Evolutionary conservation across 176 grass and related monocot genomes (phyloP).

Genomic region (Carex pumila): DNA sequence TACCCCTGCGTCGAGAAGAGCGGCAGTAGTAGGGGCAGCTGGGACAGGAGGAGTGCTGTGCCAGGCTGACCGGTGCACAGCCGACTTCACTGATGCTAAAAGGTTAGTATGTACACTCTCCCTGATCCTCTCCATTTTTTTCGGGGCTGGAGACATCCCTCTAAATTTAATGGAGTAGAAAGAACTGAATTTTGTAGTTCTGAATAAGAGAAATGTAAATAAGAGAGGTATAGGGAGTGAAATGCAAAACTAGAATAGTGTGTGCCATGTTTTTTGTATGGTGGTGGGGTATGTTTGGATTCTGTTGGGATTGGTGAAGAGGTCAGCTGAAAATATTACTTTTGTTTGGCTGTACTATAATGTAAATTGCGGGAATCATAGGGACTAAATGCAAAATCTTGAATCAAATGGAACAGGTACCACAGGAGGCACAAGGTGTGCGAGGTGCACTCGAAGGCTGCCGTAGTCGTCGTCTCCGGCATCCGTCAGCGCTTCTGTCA

Average conservation of each 20-base stretch:
- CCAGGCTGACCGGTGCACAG: conserved; percentile 73
- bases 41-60: conserved; percentile 34
- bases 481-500: conserved; percentile 97
- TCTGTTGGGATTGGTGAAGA: background rate
- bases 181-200: background rate
- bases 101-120: conserved; percentile 6
- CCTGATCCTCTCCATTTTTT: background rate
- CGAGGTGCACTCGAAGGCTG: conserved; percentile 62
- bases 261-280: background rate
- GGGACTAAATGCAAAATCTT: background rate
- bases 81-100: conserved; percentile 57
- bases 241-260: background rate
- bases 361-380: background rate
- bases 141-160: background rate
- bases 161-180: conserved; percentile 1
- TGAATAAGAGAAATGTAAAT: background rate
- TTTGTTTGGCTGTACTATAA: background rate
- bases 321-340: background rate
- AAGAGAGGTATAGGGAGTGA: background rate
- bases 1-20: conserved; percentile 20
- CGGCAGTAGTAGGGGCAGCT: conserved; percentile 9
- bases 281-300: background rate
- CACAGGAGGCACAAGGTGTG: conserved; percentile 92
- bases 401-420: conserved; percentile 32
- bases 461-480: conserved; percentile 71